Evolutionary conservation across 2,329 filamentous ascomycete species (phyloP).

Genomic region (Pleurostoma richardsiae): DNA sequence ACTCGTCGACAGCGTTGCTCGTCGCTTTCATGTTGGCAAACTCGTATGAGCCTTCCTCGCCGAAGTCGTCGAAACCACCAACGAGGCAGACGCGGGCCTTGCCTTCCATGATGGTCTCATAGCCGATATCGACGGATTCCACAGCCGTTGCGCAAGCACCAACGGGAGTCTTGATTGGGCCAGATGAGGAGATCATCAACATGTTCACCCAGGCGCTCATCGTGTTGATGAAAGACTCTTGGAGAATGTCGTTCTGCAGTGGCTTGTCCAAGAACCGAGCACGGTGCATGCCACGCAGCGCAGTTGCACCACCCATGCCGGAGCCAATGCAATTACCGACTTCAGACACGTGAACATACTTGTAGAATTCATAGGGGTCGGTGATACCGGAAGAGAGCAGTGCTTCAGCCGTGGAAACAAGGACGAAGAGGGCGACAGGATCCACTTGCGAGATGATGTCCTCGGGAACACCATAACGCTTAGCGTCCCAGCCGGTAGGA

Average conservation of each 20-base stretch:
- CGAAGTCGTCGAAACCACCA: slow-evolving; percentile 98
- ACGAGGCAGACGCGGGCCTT: slow-evolving; percentile 97
- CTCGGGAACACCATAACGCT: slow-evolving; percentile 91
- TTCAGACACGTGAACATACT: slow-evolving; percentile 97
- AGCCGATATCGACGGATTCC: slow-evolving; percentile 95
- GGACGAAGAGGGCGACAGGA: slow-evolving; percentile 89
- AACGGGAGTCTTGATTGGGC: slow-evolving; percentile 96
- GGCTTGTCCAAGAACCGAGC: slow-evolving; percentile 96
- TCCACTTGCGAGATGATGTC: slow-evolving; percentile 98
- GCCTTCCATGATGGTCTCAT: slow-evolving; percentile 96
- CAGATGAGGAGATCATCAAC: slow-evolving; percentile 93
- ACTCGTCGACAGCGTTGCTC: slow-evolving; percentile 95
- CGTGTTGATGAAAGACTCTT: slow-evolving; percentile 99
- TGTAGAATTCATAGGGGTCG: slow-evolving; percentile 99
- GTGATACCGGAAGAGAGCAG: slow-evolving; percentile 92
- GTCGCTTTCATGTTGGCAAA: slow-evolving; percentile 99
- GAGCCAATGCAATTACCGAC: slow-evolving; percentile 98
- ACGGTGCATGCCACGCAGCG: slow-evolving; percentile 96
- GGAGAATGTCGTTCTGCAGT: slow-evolving; percentile 96
- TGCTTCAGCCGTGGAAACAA: slow-evolving; percentile 89
- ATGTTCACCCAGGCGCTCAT: slow-evolving; percentile 99
- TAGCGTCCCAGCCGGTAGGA: slow-evolving; percentile 94
- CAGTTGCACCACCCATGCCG: slow-evolving; percentile 91
- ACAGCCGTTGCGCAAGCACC: slow-evolving; percentile 96
- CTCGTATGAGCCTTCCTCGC: slow-evolving; percentile 97